Conservation (phyloP, 352 stramenopile genomes). For the Globisporangium lucens region DNA sequence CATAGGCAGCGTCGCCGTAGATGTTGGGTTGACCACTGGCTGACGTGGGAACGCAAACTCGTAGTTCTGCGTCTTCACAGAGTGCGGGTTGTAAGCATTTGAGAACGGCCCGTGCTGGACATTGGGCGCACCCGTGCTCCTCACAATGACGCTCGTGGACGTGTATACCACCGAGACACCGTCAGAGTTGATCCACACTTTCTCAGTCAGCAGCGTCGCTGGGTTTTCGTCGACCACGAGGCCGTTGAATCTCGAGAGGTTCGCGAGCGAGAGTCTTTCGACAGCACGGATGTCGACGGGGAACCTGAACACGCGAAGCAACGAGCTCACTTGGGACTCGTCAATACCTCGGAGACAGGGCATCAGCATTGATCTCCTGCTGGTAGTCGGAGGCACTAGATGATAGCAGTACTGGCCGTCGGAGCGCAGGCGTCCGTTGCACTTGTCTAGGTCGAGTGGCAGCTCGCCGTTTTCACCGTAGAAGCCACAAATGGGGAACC, state of each 20-base stretch:
- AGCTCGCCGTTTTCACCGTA: slow-evolving; percentile 46
- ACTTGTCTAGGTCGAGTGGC: slow-evolving; percentile 46
- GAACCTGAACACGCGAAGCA: slow-evolving; percentile 43
- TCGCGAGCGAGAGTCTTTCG: slow-evolving; percentile 43
- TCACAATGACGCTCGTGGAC: slow-evolving; percentile 45
- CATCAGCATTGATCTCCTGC: slow-evolving; percentile 32
- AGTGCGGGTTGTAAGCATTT: slow-evolving; percentile 54
- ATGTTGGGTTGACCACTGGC: slow-evolving; percentile 21
- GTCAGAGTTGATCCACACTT: slow-evolving; percentile 51
- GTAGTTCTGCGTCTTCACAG: slow-evolving; percentile 55
- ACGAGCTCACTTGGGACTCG: slow-evolving; percentile 9
- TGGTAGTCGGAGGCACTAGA: slow-evolving; percentile 19
- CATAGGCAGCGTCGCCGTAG: slow-evolving; percentile 27
- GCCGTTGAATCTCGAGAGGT: slow-evolving; percentile 43
- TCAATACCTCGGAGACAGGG: slow-evolving; percentile 57
- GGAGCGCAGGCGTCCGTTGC: slow-evolving; percentile 36
- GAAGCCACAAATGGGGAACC: slow-evolving; percentile 50
- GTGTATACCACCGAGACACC: slow-evolving; percentile 53
- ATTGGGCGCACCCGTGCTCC: slow-evolving; percentile 53
- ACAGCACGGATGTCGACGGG: slow-evolving; percentile 44
- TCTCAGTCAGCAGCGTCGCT: slow-evolving; percentile 13
- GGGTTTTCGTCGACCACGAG: slow-evolving; percentile 58
- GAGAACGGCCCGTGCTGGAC: slow-evolving; percentile 57
- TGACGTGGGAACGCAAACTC: slow-evolving; percentile 58
- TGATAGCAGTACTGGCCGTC: slow-evolving; percentile 64